Percentiles rank a stretch among this genome's conserved stretches.
These are phyloP conservation scores for Fusarium sp. DNA, from an alignment of 2,329 filamentous ascomycete species.

Conservation along the genomic window DNA sequence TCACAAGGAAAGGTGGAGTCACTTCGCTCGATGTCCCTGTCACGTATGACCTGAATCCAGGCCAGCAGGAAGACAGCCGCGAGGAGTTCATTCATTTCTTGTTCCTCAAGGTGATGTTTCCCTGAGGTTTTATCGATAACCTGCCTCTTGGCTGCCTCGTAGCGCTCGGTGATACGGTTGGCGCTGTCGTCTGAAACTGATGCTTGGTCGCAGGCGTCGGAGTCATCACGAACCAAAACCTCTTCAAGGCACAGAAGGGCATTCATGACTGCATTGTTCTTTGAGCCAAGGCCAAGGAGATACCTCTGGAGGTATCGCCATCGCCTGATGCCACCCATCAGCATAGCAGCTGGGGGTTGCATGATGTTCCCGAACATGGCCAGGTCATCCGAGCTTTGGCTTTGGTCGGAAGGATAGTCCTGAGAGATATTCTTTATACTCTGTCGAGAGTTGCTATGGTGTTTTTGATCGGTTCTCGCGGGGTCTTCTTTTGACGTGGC, in stretches of 20 bases:
- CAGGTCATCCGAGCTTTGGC: neutral
- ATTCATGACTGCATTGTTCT: conserved; percentile 3
- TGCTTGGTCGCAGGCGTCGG: neutral
- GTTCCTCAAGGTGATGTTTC: neutral
- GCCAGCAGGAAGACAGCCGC: conserved; percentile 10
- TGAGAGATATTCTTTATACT: neutral
- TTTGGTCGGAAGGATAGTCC: neutral
- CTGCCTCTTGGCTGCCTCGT: neutral
- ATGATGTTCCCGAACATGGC: conserved; percentile 7
- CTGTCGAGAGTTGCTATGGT: neutral
- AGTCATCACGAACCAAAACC: neutral
- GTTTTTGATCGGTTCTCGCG: neutral
- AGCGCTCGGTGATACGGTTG: conserved; percentile 1
- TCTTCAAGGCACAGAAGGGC: conserved; percentile 13
- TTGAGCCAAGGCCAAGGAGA: conserved; percentile 4
- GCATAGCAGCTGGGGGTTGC: conserved; percentile 16
- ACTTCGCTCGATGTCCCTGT: neutral
- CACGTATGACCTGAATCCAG: conserved; percentile 18
- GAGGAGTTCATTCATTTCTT: conserved; percentile 10
- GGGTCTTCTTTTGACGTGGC: neutral
- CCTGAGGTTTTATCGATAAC: neutral
- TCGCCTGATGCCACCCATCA: conserved; percentile 12
- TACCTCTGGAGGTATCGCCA: conserved; percentile 13
- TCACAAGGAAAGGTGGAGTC: conserved; percentile 6
- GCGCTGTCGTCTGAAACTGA: neutral